Base-by-base conservation (phyloP, 768 basidiomycete species). In the Leccinum rimulosum region DNA sequence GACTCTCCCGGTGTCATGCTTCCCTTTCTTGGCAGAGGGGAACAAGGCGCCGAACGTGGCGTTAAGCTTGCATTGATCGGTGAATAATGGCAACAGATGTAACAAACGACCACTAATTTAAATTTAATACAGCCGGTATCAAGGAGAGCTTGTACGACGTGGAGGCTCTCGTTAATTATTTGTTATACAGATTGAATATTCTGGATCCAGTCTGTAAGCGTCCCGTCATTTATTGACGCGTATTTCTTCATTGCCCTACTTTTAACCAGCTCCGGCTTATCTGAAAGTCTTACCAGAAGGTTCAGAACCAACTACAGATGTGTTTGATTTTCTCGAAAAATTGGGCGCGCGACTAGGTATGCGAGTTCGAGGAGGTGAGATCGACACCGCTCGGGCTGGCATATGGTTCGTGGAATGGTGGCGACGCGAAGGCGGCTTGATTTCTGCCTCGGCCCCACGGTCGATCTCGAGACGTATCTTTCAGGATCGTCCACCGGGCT, bases 1-100 rank as follows among this genome's bases (percentile, higher is more conserved):
- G 97, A 99, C 77, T 87, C 93, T 9, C 97, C 97, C 2, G 97
- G 97, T 3, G 91, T 98, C 50, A 98, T 98, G 95, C 79, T 97
- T 47, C 93, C 95, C 11, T 98, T 89, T 75, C 81, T 98, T 31
- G 97, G 97, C 1, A 84, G 79, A 59, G 97, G 97, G 5, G 80
- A 83, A 56, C 82, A 82, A 62, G 96, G 94, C 17, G 88, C 93
- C 53, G 97, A 99, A 74, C 82, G 92, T 68, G 96, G 92, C 11
- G 82, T 97, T 55, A 98, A 95, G 74, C 83, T 98, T 22, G 95
- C 93, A 51, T 76, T 98, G 58, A 98, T 97, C 48, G 91, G 95
- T 92, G 78, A 73, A 89, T 78, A 2, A 31, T 19, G 19, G 6
- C 11, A 73, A 77, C 56, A 33, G 7, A 31, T 19, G 31, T 3